A percentile compares a stretch with the other conserved stretches of the same genome.
Evolutionary conservation across 1,284 basidiomycete genomes (phyloP).

Genomic region (Sphagnurus paluster): DNA sequence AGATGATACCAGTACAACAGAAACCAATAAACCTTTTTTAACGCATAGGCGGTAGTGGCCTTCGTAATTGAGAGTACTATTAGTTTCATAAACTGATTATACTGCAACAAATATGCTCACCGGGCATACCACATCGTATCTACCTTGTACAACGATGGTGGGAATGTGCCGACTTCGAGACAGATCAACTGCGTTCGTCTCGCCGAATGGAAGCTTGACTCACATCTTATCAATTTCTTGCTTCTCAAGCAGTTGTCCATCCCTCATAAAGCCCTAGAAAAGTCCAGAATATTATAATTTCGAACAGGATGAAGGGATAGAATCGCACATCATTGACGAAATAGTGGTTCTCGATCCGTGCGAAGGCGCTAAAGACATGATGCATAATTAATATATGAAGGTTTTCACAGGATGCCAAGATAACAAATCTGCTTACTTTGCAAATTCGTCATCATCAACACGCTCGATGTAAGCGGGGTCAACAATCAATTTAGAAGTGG

Average conservation of each 20-base stretch:
- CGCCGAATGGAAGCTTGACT: constrained; percentile 23
- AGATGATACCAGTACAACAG: constrained; percentile 1
- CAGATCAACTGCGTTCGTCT: neutral
- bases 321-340: constrained; percentile 76
- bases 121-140: constrained; percentile 81
- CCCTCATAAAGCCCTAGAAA: constrained; percentile 80
- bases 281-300: neutral
- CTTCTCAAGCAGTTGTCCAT: constrained; percentile 84
- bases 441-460: constrained; percentile 74
- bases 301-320: neutral
- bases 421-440: constrained; percentile 52
- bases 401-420: neutral
- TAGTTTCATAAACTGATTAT: neutral
- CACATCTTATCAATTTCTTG: constrained; percentile 91
- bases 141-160: constrained; percentile 82
- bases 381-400: neutral
- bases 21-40: constrained; percentile 60
- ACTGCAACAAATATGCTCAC: constrained; percentile 37
- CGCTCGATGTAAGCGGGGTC: constrained; percentile 71
- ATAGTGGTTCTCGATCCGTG: constrained; percentile 91
- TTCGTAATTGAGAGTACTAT: constrained; percentile 25
- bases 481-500: constrained; percentile 72
- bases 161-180: constrained; percentile 78
- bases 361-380: constrained; percentile 65
- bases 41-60: constrained; percentile 77